Conservation (phyloP, 129 eudicot species). For the Ambrosia trifida region DNA sequence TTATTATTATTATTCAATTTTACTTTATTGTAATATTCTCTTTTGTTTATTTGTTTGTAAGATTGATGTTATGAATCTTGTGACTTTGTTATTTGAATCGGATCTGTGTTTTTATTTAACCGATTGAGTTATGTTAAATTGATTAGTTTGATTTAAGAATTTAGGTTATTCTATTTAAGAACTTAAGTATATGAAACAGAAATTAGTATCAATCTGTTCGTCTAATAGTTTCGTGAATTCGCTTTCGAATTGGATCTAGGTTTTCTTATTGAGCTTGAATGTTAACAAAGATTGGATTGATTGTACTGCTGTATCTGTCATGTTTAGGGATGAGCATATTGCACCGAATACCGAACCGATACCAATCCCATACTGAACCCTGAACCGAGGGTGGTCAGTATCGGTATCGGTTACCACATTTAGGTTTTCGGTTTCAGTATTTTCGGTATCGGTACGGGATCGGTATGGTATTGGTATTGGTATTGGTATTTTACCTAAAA, state of each 20-base stretch:
- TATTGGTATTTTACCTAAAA: too few species aligned
- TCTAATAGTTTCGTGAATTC: constrained; percentile 20
- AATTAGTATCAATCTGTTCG: constrained; percentile 49
- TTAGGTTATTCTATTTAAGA: constrained; percentile 5
- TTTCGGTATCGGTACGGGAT: too few species aligned
- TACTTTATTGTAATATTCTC: background rate
- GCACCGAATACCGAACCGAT: too few species aligned
- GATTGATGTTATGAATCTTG: constrained; percentile 5
- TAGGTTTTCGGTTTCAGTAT: too few species aligned
- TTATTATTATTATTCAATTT: background rate
- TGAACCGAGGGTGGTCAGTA: too few species aligned
- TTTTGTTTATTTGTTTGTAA: background rate
- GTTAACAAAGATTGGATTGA: background rate
- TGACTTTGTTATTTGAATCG: constrained; percentile 15
- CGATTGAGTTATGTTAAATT: background rate
- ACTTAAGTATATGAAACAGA: background rate
- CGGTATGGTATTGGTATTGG: too few species aligned
- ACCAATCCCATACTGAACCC: too few species aligned
- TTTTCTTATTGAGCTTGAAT: background rate
- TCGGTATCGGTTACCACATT: too few species aligned
- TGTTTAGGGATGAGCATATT: constrained; percentile 18
- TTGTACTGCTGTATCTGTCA: background rate
- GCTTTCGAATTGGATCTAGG: constrained; percentile 8
- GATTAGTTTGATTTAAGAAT: background rate
- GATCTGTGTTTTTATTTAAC: constrained; percentile 9